Evolutionary conservation across 1,284 basidiomycete genomes (phyloP).

Genomic region (Pseudozyma flocculosa): DNA sequence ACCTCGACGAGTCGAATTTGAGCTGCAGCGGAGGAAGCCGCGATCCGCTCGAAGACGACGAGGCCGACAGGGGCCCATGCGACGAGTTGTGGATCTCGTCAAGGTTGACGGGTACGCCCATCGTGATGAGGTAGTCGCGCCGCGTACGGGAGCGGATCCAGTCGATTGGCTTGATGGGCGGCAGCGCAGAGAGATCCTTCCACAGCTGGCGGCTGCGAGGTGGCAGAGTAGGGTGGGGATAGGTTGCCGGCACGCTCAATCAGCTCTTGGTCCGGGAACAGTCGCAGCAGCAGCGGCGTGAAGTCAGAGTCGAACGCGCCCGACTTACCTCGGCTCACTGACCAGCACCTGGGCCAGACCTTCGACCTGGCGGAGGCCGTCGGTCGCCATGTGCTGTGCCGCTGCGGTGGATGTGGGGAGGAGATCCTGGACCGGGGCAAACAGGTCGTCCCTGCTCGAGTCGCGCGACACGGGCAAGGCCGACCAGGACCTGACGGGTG

Average conservation of each 20-base stretch:
- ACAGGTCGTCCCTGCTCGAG: conserved; percentile 16
- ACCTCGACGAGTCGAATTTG: too few species aligned
- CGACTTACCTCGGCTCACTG: conserved; percentile 4
- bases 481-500: conserved; percentile 6
- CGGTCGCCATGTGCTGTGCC: conserved; percentile 13
- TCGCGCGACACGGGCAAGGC: conserved; percentile 15
- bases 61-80: conserved; percentile 12
- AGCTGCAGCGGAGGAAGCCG: conserved; percentile 46
- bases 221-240: conserved; percentile 8
- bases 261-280: too few species aligned
- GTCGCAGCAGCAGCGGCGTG: too few species aligned
- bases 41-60: conserved; percentile 2
- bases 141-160: conserved; percentile 51
- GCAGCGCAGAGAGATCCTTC: conserved; percentile 19
- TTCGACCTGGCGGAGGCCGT: conserved; percentile 37
- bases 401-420: conserved; percentile 22
- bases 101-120: conserved; percentile 54
- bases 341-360: conserved; percentile 43
- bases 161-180: conserved; percentile 40
- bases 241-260: too few species aligned
- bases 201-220: conserved; percentile 13
- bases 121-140: conserved; percentile 48
- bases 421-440: conserved; percentile 8
- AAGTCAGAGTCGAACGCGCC: too few species aligned
- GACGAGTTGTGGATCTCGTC: conserved; percentile 45